Percentiles rank a stretch among this genome's conserved stretches.
Conservation (phyloP, 225 moss, liverwort and hornwort species). For the Polytrichum commune region DNA sequence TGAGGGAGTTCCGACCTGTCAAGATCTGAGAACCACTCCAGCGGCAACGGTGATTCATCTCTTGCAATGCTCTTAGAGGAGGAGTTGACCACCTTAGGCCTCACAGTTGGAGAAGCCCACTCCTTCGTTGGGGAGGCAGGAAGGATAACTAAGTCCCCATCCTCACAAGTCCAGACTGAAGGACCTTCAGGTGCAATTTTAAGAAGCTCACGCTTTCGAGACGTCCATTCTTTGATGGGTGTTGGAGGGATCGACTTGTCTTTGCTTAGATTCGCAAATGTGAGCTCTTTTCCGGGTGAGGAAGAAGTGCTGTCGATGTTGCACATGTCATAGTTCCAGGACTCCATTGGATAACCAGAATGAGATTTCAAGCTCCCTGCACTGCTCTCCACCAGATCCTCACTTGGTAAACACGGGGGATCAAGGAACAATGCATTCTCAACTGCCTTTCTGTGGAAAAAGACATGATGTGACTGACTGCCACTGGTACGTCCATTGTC, state of each 20-base stretch:
- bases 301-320: slow-evolving; percentile 37
- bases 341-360: slow-evolving; percentile 5
- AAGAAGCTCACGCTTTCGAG: slow-evolving; percentile 19
- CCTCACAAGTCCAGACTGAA: slow-evolving; percentile 8
- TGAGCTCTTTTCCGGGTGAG: slow-evolving; percentile 41
- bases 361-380: background rate
- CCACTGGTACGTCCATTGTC: background rate
- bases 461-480: background rate
- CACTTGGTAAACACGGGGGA: background rate
- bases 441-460: slow-evolving; percentile 5
- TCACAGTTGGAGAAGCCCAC: slow-evolving; percentile 36
- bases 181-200: slow-evolving; percentile 9
- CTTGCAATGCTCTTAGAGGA: slow-evolving; percentile 1
- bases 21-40: slow-evolving; percentile 32
- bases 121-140: slow-evolving; percentile 51
- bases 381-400: slow-evolving; percentile 9
- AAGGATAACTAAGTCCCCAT: slow-evolving; percentile 21
- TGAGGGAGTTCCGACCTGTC: slow-evolving; percentile 22
- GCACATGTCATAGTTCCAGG: slow-evolving; percentile 25
- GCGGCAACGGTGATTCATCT: slow-evolving; percentile 16
- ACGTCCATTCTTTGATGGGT: slow-evolving; percentile 49
- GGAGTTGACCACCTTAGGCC: background rate
- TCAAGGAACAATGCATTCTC: slow-evolving; percentile 4
- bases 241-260: slow-evolving; percentile 47
- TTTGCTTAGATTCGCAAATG: slow-evolving; percentile 38